Evolutionary conservation across 305 asterid genomes (phyloP).

Genomic region (Caryopteris hybrid): DNA sequence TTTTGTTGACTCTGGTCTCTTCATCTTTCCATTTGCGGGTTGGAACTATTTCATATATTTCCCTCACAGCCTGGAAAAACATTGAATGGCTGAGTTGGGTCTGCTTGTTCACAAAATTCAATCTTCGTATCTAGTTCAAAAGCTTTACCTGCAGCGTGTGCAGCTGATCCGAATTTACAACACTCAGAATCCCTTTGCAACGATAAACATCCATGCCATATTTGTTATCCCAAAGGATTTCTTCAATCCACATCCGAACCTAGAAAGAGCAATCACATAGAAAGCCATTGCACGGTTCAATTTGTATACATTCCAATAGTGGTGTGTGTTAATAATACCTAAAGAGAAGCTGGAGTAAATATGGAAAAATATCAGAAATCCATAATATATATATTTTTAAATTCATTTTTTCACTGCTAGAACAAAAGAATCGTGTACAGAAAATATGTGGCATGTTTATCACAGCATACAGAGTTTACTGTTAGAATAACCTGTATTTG

Average conservation of each 20-base stretch:
- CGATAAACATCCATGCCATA: slow-evolving; percentile 92
- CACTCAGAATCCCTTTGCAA: slow-evolving; percentile 83
- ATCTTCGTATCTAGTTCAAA: background rate
- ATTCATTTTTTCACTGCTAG: background rate
- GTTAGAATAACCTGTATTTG: background rate
- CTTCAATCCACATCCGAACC: slow-evolving; percentile 83
- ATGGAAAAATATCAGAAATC: background rate
- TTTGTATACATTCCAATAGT: background rate
- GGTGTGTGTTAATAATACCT: background rate
- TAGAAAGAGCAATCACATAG: slow-evolving; percentile 18
- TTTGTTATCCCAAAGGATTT: slow-evolving; percentile 89
- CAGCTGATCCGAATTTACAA: slow-evolving; percentile 61
- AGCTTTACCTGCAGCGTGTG: slow-evolving; percentile 73
- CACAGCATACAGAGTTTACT: background rate
- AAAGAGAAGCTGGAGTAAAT: background rate
- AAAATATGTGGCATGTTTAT: background rate
- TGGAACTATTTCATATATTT: slow-evolving; percentile 89
- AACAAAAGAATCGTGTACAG: no score
- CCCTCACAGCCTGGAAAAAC: slow-evolving; percentile 80
- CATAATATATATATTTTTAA: background rate
- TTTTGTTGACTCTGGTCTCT: slow-evolving; percentile 65
- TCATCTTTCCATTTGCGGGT: slow-evolving; percentile 72
- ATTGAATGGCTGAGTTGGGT: background rate
- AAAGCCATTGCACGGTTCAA: background rate
- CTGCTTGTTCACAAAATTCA: background rate